Conservation (phyloP, 192 early-diverging fungal genomes). For the Coemansia sp. region DNA sequence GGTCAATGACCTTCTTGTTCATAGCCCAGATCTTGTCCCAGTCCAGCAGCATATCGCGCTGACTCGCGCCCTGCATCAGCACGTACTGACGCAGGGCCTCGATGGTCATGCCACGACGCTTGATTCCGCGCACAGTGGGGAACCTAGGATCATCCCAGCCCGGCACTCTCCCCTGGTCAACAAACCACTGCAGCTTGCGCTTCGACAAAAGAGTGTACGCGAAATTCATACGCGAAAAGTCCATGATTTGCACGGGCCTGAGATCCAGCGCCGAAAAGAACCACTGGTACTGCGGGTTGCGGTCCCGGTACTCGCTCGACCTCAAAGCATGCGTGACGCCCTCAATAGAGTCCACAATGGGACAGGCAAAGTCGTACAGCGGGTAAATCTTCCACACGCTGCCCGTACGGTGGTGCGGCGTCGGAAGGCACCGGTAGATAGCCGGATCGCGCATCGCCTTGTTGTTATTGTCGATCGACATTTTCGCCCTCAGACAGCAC, state of each 20-base stretch:
- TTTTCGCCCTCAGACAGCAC: slow-evolving; percentile 95
- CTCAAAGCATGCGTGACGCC: slow-evolving; percentile 98
- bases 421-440: slow-evolving; percentile 91
- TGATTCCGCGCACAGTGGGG: slow-evolving; percentile 89
- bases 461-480: slow-evolving; percentile 83
- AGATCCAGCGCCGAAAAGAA: slow-evolving; percentile 84
- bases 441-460: slow-evolving; percentile 95
- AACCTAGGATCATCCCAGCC: slow-evolving; percentile 92
- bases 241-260: slow-evolving; percentile 91
- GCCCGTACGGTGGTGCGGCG: slow-evolving; percentile 89
- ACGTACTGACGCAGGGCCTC: slow-evolving; percentile 96
- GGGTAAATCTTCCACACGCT: slow-evolving; percentile 96
- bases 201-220: slow-evolving; percentile 98
- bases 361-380: slow-evolving; percentile 98
- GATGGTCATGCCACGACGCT: slow-evolving; percentile 96
- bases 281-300: slow-evolving; percentile 97
- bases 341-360: slow-evolving; percentile 93
- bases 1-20: slow-evolving; percentile 97
- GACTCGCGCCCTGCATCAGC: slow-evolving; percentile 96
- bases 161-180: slow-evolving; percentile 78
- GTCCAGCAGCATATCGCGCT: slow-evolving; percentile 88
- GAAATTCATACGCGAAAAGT: slow-evolving; percentile 95
- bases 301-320: slow-evolving; percentile 97
- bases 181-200: slow-evolving; percentile 97
- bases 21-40: slow-evolving; percentile 99